Percentiles rank a stretch among this genome's conserved stretches.
phyloP scores from a whole-genome alignment of 139 green algal species.

The Coccomyxa sp. region DNA sequence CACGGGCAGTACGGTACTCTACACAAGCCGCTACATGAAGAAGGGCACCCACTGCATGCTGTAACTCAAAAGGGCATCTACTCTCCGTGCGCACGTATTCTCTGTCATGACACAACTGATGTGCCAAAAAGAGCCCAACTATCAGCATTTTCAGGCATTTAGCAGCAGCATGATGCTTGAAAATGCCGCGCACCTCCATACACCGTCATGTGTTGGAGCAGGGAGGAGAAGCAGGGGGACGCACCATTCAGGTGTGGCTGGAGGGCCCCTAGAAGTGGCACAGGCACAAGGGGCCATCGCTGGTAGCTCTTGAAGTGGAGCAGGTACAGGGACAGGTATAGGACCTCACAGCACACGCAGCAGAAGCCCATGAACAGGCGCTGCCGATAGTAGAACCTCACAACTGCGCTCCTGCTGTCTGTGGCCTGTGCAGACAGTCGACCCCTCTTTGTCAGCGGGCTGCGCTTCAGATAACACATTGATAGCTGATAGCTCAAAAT shows the following conservation, averaged over 20 bases:
- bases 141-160: neutral
- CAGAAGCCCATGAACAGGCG: conserved; percentile 96
- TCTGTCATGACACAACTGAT: neutral
- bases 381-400: conserved; percentile 85
- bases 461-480: neutral
- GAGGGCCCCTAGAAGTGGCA: neutral
- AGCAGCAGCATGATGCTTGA: neutral
- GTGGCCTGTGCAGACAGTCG: conserved; percentile 53
- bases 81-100: too few relatives aligned
- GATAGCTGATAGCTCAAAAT: too few relatives aligned
- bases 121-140: neutral
- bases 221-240: neutral
- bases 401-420: conserved; percentile 54
- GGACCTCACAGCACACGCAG: conserved; percentile 82
- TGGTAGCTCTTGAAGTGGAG: conserved; percentile 9
- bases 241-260: neutral
- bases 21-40: too few relatives aligned
- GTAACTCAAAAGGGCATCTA: too few relatives aligned
- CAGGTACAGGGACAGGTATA: conserved; percentile 55
- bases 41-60: too few relatives aligned
- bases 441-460: neutral
- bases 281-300: neutral
- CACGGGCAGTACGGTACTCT: too few relatives aligned
- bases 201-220: neutral
- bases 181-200: neutral